Evolutionary conservation across 140 eudicot species (phyloP), one percentile per base, ranked within the genome.

Genomic region (Stevia rebaudiana): DNA sequence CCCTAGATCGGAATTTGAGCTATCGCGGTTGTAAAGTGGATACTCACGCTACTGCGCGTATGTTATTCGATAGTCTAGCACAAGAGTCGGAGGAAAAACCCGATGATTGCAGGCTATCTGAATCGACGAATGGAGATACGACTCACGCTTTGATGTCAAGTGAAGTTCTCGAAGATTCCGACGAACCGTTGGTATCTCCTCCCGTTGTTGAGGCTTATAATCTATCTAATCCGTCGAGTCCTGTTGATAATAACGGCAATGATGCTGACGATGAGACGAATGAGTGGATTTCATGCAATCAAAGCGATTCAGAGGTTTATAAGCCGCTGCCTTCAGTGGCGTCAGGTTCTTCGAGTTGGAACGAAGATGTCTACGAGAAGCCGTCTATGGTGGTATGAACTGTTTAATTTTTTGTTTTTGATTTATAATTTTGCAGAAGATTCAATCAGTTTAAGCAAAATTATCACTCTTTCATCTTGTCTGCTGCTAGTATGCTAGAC

Each of bases 221-320:
- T 12, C 35, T 31, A 0, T 17, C 65, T 28, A 56, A 42, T 15
- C 23, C 48, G 0, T 30, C 25, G 16, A 56, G 74, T 56, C 74
- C 74, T 31, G 62, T 56, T 30, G 58, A 43, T 17, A 55, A 42
- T 28, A 2, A 8, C 43, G 41, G 8, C 23, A 1, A 16, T 24
- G 19, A 24, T 52, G 1, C 4, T 31, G 79, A 62, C 23, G 79
- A 74, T 18, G 79, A 74, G 58, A 74, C 79, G 0, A 61, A 67
- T 15, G 64, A 49, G 16, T 74, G 79, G 79, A 74, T 74, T 59
- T 67, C 64, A 55, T 49, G 31, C 17, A 74, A 74, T 67, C 64
- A 52, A n/a, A 68, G 17, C 30, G 22, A 67, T 6, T 6, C 19
- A 3, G 74, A 48, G 46, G 65, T 1, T 0, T 58, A 18, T 0